Evolutionary conservation across 495 filamentous ascomycete genomes (phyloP).

Genomic region (Sphaerosporella brunnea): DNA sequence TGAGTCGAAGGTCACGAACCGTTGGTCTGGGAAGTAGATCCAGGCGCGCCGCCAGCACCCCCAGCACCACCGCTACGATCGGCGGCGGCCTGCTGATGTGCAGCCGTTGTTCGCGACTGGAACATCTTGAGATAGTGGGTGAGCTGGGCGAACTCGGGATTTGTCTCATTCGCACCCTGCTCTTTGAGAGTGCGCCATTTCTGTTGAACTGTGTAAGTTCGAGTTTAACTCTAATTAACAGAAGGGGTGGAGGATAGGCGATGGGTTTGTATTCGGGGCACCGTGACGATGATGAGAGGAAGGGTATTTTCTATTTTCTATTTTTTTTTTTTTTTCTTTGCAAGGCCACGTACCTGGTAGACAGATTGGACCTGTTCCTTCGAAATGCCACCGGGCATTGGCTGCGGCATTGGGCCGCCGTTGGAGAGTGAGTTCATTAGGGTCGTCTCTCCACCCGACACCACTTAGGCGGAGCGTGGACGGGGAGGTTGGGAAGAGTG

Average conservation of each 20-base stretch:
- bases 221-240: too few species aligned
- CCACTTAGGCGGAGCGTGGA: too few species aligned
- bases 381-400: constrained; percentile 17
- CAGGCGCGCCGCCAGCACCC: too few species aligned
- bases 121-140: constrained; percentile 18
- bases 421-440: constrained; percentile 25
- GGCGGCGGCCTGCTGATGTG: constrained; percentile 18
- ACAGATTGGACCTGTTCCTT: constrained; percentile 21
- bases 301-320: too few species aligned
- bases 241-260: too few species aligned
- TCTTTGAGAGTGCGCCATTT: constrained; percentile 25
- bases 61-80: too few species aligned
- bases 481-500: neutral
- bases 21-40: constrained; percentile 21
- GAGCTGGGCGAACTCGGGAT: constrained; percentile 25
- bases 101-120: constrained; percentile 17
- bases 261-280: too few species aligned
- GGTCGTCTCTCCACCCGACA: too few species aligned
- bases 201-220: constrained; percentile 7
- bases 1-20: constrained; percentile 10
- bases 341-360: constrained; percentile 21
- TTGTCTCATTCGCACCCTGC: constrained; percentile 21
- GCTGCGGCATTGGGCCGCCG: constrained; percentile 18
- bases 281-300: too few species aligned
- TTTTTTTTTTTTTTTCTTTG: too few species aligned